A percentile compares a stretch with the other conserved stretches of the same genome.
These are phyloP conservation scores for Amanita fuliginea DNA, from an alignment of 768 basidiomycete genomes.

Conservation along the genomic window DNA sequence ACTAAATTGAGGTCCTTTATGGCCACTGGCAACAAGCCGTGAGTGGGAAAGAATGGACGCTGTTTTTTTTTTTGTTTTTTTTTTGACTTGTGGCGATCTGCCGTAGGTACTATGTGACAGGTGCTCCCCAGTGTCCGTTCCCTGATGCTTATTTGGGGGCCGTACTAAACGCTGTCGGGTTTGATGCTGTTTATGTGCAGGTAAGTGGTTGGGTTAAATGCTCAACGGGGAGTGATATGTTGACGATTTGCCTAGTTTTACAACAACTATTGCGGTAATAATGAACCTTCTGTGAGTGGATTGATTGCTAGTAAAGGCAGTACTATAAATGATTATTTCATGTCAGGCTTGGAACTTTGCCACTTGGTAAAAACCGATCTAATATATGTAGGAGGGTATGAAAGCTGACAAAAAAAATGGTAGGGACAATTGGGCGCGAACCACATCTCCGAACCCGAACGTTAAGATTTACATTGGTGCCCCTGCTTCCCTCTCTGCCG, in stretches of 20 bases:
- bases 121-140: constrained; percentile 46
- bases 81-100: background rate
- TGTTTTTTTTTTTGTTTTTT: background rate
- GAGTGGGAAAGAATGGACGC: constrained; percentile 8
- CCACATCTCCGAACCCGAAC: constrained; percentile 35
- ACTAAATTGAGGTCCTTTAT: constrained; percentile 32
- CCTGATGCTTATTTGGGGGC: constrained; percentile 46
- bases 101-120: constrained; percentile 42
- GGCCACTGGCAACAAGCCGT: constrained; percentile 37
- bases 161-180: constrained; percentile 44
- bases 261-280: constrained; percentile 39
- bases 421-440: constrained; percentile 49
- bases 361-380: constrained; percentile 21
- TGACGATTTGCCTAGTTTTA: constrained; percentile 18
- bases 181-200: constrained; percentile 60
- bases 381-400: background rate
- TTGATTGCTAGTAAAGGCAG: background rate
- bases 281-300: constrained; percentile 26
- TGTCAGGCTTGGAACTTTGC: constrained; percentile 36
- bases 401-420: background rate
- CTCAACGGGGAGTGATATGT: background rate
- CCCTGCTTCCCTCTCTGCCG: constrained; percentile 38
- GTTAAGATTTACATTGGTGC: constrained; percentile 49
- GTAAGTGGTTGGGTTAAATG: constrained; percentile 25
- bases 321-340: background rate